Conservation (phyloP, 306 rosid genomes). For the Cucumis cinereus region DNA sequence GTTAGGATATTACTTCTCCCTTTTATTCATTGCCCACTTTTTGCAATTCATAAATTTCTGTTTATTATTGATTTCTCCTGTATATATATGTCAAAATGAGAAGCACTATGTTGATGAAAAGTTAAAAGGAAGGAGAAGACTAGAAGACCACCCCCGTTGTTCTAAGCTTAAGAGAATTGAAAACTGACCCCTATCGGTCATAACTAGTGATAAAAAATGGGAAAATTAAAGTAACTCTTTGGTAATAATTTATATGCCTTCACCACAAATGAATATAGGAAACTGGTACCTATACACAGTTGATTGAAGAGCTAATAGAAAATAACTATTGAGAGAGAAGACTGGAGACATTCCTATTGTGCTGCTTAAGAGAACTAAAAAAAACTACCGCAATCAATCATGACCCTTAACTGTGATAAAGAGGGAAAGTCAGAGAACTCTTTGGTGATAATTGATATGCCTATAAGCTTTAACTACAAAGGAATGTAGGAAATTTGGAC, state of each 20-base stretch:
- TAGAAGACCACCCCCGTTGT: not conserved
- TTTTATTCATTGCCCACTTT: not conserved
- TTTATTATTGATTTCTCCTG: not conserved
- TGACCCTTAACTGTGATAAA: not conserved
- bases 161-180: not conserved
- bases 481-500: not conserved
- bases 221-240: not conserved
- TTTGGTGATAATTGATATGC: not conserved
- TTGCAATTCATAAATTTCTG: not conserved
- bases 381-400: not conserved
- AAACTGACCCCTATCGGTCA: not conserved
- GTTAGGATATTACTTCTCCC: constrained; percentile 35
- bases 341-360: not conserved
- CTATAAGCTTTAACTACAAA: not conserved
- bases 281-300: not conserved
- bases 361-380: not conserved
- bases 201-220: not conserved
- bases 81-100: not conserved
- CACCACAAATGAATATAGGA: not conserved
- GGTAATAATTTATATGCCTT: not conserved
- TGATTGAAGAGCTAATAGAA: not conserved
- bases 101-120: not conserved
- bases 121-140: not conserved
- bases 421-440: not conserved
- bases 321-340: not conserved